A percentile compares a stretch with the other conserved stretches of the same genome.
Conservation (phyloP, 768 basidiomycete species). For the Boletus pseudopeckii region DNA sequence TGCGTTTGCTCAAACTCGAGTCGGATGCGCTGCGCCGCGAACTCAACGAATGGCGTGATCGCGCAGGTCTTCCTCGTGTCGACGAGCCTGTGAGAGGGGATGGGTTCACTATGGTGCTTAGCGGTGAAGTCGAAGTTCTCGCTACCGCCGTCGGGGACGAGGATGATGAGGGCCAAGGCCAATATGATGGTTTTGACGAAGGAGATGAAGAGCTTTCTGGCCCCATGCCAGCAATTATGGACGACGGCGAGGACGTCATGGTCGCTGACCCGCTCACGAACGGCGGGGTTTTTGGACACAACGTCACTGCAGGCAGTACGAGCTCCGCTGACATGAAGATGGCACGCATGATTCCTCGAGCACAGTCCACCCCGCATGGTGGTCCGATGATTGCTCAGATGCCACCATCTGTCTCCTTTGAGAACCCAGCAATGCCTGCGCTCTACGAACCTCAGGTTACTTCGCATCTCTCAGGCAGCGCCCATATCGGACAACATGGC, state of each 20-base stretch:
- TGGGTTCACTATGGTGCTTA: conserved; percentile 66
- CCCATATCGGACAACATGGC: conserved; percentile 22
- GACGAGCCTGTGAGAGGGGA: conserved; percentile 74
- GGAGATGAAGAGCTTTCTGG: conserved; percentile 40
- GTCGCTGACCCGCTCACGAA: conserved; percentile 31
- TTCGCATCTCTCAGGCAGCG: conserved; percentile 26
- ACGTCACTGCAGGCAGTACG: conserved; percentile 29
- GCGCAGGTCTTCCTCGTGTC: conserved; percentile 63
- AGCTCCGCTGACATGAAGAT: conserved; percentile 28
- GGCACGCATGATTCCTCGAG: conserved; percentile 23
- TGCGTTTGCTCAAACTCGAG: conserved; percentile 76
- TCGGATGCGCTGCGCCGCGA: conserved; percentile 85
- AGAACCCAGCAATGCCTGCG: conserved; percentile 50
- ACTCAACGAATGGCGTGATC: conserved; percentile 90
- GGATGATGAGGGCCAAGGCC: conserved; percentile 44
- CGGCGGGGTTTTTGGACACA: conserved; percentile 30
- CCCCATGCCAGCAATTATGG: conserved; percentile 24
- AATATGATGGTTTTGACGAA: conserved; percentile 38
- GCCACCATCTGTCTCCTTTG: conserved; percentile 42
- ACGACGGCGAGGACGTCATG: conserved; percentile 32
- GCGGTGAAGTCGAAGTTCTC: conserved; percentile 68
- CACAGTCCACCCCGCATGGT: conserved; percentile 25
- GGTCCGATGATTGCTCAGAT: conserved; percentile 47
- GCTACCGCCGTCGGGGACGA: conserved; percentile 51
- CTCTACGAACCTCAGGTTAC: conserved; percentile 40